Base-by-base conservation (phyloP, 345 rosid genomes). In the Viola odorata region DNA sequence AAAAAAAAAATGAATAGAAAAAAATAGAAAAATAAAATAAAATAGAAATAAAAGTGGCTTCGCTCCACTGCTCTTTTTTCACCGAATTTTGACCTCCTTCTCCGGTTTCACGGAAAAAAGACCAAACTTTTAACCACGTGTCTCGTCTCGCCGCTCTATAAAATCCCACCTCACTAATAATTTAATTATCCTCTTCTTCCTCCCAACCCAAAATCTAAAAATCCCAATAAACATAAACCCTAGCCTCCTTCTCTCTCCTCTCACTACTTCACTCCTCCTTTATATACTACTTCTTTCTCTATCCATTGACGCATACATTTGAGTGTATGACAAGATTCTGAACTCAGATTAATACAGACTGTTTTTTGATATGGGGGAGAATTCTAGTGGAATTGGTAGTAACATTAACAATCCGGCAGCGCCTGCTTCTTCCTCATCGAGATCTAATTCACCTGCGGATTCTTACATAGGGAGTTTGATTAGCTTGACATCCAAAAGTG, bases 381-480 rank as follows among this genome's bases (percentile, higher is more conserved):
- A 23, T 23, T 23, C 32, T 44, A 11, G 47, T 44, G 47, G 47
- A 6, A 11, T 7, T 44, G 47, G 47, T 44, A 44, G 12, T 44
- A 47, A 47, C 13, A 53, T 61, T 12, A 75, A 78, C 61, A 23
- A 23, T 23, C 32, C 32, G 32, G 32, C 32, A 23, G 32, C 32
- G 32, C 32, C 32, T 23, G 69, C 86, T 56, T 80, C 82, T 73
- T 76, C 94, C 70, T 73, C 84, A 65, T 77, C 80, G 53, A 65
- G 91, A 59, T 63, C 73, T n/a, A 73, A 53, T 73, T 47, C 77
- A 58, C 72, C 89, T 61, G 92, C 91, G 42, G 98, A 91, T 76
- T 86, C 98, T 37, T 91, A 91, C 80, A 79, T 91, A 41, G 98
- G 98, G 68, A 91, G 98, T 85, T 82, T 87, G 85, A 91, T 88